Percentiles rank a stretch among this genome's conserved stretches.
These are phyloP conservation scores for Kazachstania taianensis DNA, from an alignment of 805 yeast genomes.

Conservation along the genomic window DNA sequence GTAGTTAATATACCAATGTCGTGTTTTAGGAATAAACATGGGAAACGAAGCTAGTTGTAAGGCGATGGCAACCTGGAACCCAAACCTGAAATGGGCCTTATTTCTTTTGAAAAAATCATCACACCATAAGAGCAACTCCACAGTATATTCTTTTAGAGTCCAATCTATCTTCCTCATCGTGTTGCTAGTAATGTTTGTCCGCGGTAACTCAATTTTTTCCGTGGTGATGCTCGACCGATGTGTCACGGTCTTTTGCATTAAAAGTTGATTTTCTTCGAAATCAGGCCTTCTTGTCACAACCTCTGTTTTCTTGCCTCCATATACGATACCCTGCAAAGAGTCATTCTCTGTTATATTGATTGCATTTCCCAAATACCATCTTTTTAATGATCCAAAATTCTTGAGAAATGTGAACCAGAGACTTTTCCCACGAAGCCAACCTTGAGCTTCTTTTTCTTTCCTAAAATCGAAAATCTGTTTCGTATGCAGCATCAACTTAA, in stretches of 20 bases:
- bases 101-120: slow-evolving; percentile 15
- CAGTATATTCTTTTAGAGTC: neutral
- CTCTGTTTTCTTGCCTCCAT: slow-evolving; percentile 7
- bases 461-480: slow-evolving; percentile 27
- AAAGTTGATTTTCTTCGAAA: slow-evolving; percentile 20
- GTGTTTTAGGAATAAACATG: slow-evolving; percentile 37
- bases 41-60: slow-evolving; percentile 41
- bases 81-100: slow-evolving; percentile 35
- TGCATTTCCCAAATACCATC: slow-evolving; percentile 28
- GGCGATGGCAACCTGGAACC: slow-evolving; percentile 37
- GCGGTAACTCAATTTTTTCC: neutral
- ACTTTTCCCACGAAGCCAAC: slow-evolving; percentile 30
- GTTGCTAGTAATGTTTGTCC: neutral
- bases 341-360: slow-evolving; percentile 28
- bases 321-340: slow-evolving; percentile 26
- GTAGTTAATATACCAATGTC: slow-evolving; percentile 39
- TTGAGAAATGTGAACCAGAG: slow-evolving; percentile 37
- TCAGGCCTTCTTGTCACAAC: slow-evolving; percentile 18
- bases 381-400: slow-evolving; percentile 27
- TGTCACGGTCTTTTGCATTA: slow-evolving; percentile 13
- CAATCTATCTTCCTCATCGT: neutral
- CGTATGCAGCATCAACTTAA: slow-evolving; percentile 27
- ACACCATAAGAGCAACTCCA: slow-evolving; percentile 5
- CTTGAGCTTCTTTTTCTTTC: slow-evolving; percentile 25
- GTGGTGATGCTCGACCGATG: slow-evolving; percentile 2